A percentile compares a stretch with the other conserved stretches of the same genome.
phyloP scores from a whole-genome alignment of 257 asterid genomes.

The Capsicum chinense region DNA sequence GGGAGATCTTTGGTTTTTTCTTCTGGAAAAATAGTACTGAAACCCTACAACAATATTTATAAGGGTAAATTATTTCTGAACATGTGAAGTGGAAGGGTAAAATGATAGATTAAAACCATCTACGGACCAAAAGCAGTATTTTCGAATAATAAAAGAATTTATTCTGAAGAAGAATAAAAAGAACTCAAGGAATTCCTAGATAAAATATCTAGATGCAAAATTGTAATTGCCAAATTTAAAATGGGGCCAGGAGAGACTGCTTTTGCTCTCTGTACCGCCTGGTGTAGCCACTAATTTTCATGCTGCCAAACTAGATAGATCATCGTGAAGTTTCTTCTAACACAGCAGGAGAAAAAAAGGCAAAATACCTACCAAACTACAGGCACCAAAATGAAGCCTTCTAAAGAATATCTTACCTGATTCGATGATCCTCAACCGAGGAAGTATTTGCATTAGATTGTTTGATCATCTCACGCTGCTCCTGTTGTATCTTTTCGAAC shows the following conservation, averaged over 20 bases:
- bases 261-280: not conserved
- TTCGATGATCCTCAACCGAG: conserved; percentile 12
- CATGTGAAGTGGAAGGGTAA: not conserved
- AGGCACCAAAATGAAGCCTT: not conserved
- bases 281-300: not conserved
- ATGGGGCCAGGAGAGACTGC: not conserved
- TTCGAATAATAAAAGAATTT: not conserved
- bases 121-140: not conserved
- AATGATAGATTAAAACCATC: conserved; percentile 10
- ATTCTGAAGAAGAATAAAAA: not conserved
- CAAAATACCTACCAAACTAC: not conserved
- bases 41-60: not conserved
- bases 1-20: not conserved
- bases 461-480: conserved; percentile 4
- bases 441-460: conserved; percentile 24
- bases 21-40: not conserved
- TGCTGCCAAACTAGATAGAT: not conserved
- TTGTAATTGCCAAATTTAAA: not conserved
- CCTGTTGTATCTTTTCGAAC: conserved; percentile 26
- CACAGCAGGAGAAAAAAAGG: not conserved
- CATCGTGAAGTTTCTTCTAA: not conserved
- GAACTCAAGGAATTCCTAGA: not conserved
- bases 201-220: not conserved
- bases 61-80: not conserved
- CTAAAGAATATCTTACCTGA: not conserved